A percentile compares a stretch with the other conserved stretches of the same genome.
Evolutionary conservation across 73 alveolate genomes (phyloP).

Genomic region (Paramecium biaurelia): DNA sequence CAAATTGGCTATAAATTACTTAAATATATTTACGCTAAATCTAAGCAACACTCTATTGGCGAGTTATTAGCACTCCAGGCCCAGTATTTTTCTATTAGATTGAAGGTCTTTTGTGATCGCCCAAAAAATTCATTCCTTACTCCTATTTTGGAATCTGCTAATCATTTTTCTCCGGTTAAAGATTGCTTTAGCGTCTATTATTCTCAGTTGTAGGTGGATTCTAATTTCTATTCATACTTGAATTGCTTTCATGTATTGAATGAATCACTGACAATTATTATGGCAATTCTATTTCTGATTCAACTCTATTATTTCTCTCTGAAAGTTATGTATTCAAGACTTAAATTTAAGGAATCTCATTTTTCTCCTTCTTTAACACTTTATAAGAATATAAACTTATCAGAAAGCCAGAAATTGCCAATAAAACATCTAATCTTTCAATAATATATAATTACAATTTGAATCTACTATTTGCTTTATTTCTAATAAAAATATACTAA

Average conservation of each 20-base stretch:
- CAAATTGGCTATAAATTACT: neutral
- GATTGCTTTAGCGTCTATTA: neutral
- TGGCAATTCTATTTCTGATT: neutral
- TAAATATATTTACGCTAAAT: neutral
- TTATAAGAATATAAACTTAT: neutral
- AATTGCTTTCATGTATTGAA: neutral
- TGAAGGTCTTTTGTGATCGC: neutral
- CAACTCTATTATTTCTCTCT: neutral
- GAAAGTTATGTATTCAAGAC: neutral
- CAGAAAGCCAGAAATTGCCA: neutral
- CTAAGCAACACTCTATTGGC: neutral
- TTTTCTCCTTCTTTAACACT: neutral
- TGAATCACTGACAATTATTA: neutral
- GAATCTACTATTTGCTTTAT: neutral
- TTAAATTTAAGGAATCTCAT: neutral
- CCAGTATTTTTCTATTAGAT: neutral
- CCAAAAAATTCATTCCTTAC: neutral
- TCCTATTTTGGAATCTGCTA: neutral
- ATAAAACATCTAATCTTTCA: neutral
- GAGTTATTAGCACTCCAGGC: neutral
- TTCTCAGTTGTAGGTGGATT: neutral
- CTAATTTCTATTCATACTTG: neutral
- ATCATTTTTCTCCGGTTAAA: neutral
- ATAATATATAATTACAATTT: neutral
- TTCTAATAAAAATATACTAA: neutral